Base-by-base conservation (phyloP, 2,329 filamentous ascomycete species). In the Alternaria gansuensis region DNA sequence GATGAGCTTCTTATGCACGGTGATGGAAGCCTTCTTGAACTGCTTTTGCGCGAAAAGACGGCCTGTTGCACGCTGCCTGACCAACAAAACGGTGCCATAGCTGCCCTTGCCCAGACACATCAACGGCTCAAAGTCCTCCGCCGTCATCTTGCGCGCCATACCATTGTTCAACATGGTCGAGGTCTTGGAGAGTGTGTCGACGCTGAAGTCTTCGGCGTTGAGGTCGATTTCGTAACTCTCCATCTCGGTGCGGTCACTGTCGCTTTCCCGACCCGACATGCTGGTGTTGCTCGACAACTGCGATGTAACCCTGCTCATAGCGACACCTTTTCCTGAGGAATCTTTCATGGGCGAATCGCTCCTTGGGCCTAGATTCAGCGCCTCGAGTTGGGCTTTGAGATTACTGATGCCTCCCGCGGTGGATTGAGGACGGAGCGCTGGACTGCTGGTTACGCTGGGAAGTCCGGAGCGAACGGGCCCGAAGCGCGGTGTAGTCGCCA, bases 31-130 rank as follows among this genome's bases (percentile, higher is more conserved):
- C 80, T 99, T 99, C 77, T 94, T 95, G 80, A 99, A 95, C 79
- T 98, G 94, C 82, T 99, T 99, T 81, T 99, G 96, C 0, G 95
- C 96, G 73, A 93, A 99, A 5, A 99, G 85, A 41, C 91, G 89
- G 40, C 95, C 95, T 2, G 93, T 97, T 29, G 87, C 82, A 50
- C 87, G 88, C 80, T 99, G 94, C 80, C 93, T 95, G 61, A 99
- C 96, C 28, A 99, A 85, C 44, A 97, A 82, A 10, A 99, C 96
- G 0, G 94, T 99, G 34, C 95, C 95, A 75, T 95, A 99, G 13
- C 95, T 93, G 48, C 95, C 95, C 76, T 98, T 98, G 56, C 96
- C 96, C 23, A 99, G 88, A 77, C 94, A 98, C 49, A 92, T 91
- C 50, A 99, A 81, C 10, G 91, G 88, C 71, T 96, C 90, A 75